Evolutionary conservation across 2,329 filamentous ascomycete genomes (phyloP), one percentile per base, ranked within the genome.

Genomic region (Daldinia sp.): DNA sequence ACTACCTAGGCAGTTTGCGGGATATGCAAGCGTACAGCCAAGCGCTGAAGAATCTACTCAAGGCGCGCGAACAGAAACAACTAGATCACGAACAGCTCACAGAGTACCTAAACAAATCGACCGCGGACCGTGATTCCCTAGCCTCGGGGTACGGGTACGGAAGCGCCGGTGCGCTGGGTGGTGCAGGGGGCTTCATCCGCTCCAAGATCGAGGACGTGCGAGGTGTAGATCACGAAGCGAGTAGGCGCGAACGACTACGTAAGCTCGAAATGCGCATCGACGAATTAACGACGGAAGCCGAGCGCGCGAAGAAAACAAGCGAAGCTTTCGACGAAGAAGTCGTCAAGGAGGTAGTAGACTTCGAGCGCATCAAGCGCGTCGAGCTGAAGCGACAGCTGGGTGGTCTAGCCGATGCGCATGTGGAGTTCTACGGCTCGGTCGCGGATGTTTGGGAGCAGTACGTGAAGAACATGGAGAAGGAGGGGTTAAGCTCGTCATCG

Each of bases 271-370:
- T 98, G 50, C 89, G 93, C 68, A 97, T 99, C 70, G 93, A 97
- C 71, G 91, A 96, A 73, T 84, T 99, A 37, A 97, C 93, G 2
- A 86, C 87, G 21, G 93, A 97, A 77, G 94, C 96, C 0, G 94
- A 98, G 77, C 86, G 87, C 43, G 92, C 95, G 4, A 93, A 93
- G 78, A 90, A 89, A 73, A 92, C 90, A 11, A 93, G 90, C 51
- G 93, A 98, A 77, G 90, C 93, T 75, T 99, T 99, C 73, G 95
- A 97, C 77, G 94, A 97, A 74, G 93, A 97, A 78, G 94, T 97
- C 1, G 90, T 98, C 41, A 90, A 92, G 72, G 95, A 99, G 77
- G 92, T 97, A 0, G 85, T 86, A 17, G 94, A 97, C 75, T 99
- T 99, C 79, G 95, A 99, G 80, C 87, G 94, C 58, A 98, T 98